These are phyloP conservation scores for Aspergillus candidus DNA, from an alignment of 2,329 filamentous ascomycete genomes.

Conservation along the genomic window DNA sequence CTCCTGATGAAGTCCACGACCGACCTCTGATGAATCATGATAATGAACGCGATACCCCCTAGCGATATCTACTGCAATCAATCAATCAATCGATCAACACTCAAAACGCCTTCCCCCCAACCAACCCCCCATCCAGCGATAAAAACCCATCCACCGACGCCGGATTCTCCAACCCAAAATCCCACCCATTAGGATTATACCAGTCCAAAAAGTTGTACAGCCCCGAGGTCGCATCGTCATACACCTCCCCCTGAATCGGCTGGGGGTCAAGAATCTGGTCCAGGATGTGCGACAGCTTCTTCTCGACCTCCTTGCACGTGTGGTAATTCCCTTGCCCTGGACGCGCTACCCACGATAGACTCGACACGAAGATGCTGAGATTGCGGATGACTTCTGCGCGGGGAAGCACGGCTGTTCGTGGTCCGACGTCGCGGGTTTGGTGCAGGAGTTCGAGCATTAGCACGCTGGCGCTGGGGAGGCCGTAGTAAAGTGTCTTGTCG, in stretches of 20 bases:
- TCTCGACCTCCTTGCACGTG: constrained; percentile 31
- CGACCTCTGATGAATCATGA: constrained; percentile 2
- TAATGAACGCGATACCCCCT: constrained; percentile 8
- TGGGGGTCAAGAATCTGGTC: constrained; percentile 32
- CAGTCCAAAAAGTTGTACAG: constrained; percentile 29
- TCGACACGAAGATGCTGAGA: constrained; percentile 29
- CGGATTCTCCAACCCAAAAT: constrained; percentile 27
- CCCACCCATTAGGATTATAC: constrained; percentile 29
- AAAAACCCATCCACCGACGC: constrained; percentile 16
- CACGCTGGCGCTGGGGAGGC: constrained; percentile 28
- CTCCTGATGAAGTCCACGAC: neutral
- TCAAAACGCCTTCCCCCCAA: neutral
- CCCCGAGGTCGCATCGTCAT: constrained; percentile 26
- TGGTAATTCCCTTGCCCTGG: constrained; percentile 32
- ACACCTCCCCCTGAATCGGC: constrained; percentile 22
- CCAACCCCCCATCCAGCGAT: constrained; percentile 9
- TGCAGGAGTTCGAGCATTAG: constrained; percentile 29
- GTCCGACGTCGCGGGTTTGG: constrained; percentile 24
- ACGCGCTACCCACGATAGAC: constrained; percentile 28
- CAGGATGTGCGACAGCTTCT: constrained; percentile 30
- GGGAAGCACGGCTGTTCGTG: constrained; percentile 20
- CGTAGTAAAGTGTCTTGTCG: constrained; percentile 29
- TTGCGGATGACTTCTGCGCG: constrained; percentile 30
- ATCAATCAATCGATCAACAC: neutral
- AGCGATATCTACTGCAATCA: neutral